Conservation (phyloP, 2,329 filamentous ascomycete species). For the Fusarium sp. region DNA sequence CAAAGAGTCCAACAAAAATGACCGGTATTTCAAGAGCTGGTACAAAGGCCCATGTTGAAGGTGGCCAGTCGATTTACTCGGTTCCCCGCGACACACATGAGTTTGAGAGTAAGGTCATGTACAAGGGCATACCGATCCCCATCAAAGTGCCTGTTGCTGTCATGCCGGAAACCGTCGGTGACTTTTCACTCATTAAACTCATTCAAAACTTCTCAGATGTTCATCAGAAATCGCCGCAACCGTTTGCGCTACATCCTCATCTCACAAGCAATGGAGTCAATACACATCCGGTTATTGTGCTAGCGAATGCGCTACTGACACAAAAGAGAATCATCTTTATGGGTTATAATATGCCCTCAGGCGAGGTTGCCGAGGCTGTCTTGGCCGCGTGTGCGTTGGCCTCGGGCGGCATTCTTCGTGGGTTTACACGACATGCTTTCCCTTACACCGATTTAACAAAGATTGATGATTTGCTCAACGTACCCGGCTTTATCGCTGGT, state of each 20-base stretch:
- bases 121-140: constrained; percentile 95
- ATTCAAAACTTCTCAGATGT: constrained; percentile 92
- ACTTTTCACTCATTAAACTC: constrained; percentile 96
- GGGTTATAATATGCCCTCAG: constrained; percentile 93
- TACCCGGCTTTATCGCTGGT: constrained; percentile 96
- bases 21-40: constrained; percentile 68
- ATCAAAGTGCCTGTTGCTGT: constrained; percentile 96
- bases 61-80: constrained; percentile 71
- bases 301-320: constrained; percentile 93
- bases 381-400: constrained; percentile 94
- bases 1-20: constrained; percentile 59
- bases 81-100: constrained; percentile 96
- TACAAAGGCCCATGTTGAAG: constrained; percentile 70
- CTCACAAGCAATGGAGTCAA: constrained; percentile 89
- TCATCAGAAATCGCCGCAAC: constrained; percentile 83
- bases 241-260: constrained; percentile 88
- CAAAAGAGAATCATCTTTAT: constrained; percentile 97
- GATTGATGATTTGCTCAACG: constrained; percentile 94
- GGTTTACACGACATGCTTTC: constrained; percentile 96
- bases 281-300: constrained; percentile 94
- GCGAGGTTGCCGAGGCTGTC: constrained; percentile 97
- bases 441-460: constrained; percentile 98
- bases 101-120: constrained; percentile 94
- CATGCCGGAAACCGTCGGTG: constrained; percentile 94
- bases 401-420: constrained; percentile 89